Evolutionary conservation across 352 stramenopile genomes (phyloP), one percentile per base, ranked within the genome.

Genomic region (Phytophthora pisi): DNA sequence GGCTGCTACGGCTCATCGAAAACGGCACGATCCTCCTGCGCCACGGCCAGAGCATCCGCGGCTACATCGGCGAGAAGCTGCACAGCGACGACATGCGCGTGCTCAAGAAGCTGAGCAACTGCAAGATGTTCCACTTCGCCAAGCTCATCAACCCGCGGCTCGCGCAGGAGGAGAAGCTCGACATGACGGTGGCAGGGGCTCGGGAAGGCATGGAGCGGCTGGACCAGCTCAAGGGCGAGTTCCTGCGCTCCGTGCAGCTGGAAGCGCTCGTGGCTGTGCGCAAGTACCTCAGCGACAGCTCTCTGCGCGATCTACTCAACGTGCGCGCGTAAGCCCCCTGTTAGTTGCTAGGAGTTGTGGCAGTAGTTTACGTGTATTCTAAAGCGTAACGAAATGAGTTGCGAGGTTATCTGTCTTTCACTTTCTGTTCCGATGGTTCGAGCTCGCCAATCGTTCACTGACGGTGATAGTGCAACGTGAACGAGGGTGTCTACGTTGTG

Each of bases 21-120:
- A 86, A 69, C 51, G 84, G 82, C 10, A 76, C 68, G 8, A 88
- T 94, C 31, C 69, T 80, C 0, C 69, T 94, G 9, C 72, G 78
- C 15, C 79, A 88, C 18, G 80, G 82, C 28, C 82, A 92, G 67
- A 91, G 78, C 52, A 85, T 93, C 49, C 86, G 86, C 6, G 76
- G 75, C 0, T 93, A 89, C 66, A 79, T 93, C 50, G 81, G 83
- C 31, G 82, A 91, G 56, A 91, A 89, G 57, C 68, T 92, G 28
- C 84, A 94, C 67, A 92, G 84, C 42, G 84, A 93, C 49, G 83
- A 92, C 64, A 92, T 93, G 86, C 86, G 86, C 16, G 86, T 92
- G 57, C 76, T 93, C 51, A 93, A 94, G 72, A 94, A 94, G 68
- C 66, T 94, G 6, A 90, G 77, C 77, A 94, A 92, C 57, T 94